Evolutionary conservation across 1,284 basidiomycete genomes (phyloP), one percentile per base, ranked within the genome.

Genomic region (Papiliotrema laurentii): DNA sequence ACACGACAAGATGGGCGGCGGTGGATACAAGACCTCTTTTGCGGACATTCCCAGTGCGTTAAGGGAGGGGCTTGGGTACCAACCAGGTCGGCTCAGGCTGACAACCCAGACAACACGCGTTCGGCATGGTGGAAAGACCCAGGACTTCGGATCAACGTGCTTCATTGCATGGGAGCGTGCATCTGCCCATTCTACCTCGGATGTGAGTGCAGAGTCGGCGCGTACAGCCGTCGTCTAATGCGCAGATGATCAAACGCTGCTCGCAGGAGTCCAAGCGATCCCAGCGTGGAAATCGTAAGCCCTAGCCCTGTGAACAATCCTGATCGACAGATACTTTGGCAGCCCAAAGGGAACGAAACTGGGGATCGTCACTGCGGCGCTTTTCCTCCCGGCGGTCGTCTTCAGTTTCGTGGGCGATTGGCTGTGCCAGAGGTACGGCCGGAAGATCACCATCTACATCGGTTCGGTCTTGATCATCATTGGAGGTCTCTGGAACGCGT

Each of bases 111-210:
- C 49, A 54, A 57, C 41, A 57, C 55, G 24, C 19, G 45, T 31
- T 24, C 28, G 0, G 31, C 39, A 16, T 57, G 55, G 55, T 57
- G 52, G 52, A 43, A 42, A 27, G 55, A 57, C 33, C 41, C 38
- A 11, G 45, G 49, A 4, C 31, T 57, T 5, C 28, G 55, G 9
- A 42, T 28, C 16, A 51, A 50, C 39, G 51, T 50, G 4, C 28
- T 49, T 11, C 38, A 50, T 37, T 48, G 51, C 26, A 35, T 45
- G 22, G 54, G 54, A n/a, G 37, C 22, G 16, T 45, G 44, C 14
- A 28, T 56, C n/a, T 53, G 51, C 25, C 48, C 51, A 5, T 56
- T 47, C 48, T 56, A 53, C 46, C 51, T 56, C n/a, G 54, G 39
- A 16, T 47, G 52, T 54, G 22, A 43, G 45, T 19, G 6, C 3